Conservation (phyloP, 306 rosid species). For the Corylus avellana region DNA sequence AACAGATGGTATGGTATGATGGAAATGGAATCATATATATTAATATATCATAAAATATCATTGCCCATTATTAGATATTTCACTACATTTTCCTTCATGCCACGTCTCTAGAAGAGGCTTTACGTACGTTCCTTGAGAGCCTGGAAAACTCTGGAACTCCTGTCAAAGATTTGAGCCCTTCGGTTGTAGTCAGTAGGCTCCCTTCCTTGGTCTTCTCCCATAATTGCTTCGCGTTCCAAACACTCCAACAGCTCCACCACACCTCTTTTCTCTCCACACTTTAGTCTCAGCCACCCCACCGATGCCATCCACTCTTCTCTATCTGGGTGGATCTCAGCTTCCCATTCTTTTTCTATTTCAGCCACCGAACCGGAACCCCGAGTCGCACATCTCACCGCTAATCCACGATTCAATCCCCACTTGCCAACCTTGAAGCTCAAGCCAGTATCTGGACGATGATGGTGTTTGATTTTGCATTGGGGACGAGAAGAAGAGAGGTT, state of each 20-base stretch:
- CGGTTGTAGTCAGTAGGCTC: conserved; percentile 69
- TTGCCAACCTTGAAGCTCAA: neutral
- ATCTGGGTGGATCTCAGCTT: conserved; percentile 41
- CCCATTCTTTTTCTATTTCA: conserved; percentile 49
- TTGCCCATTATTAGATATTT: neutral
- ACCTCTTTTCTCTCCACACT: conserved; percentile 52
- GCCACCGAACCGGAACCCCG: conserved; percentile 22
- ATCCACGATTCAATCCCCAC: neutral
- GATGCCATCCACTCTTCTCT: conserved; percentile 30
- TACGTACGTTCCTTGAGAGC: conserved; percentile 54
- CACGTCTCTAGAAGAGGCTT: neutral
- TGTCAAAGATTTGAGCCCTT: conserved; percentile 75
- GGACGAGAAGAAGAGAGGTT: conserved; percentile 7
- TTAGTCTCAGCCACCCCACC: conserved; percentile 37
- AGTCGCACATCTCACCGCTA: conserved; percentile 33
- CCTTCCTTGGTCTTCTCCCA: conserved; percentile 83
- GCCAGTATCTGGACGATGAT: neutral
- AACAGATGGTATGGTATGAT: too few relatives aligned
- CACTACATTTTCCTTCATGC: neutral
- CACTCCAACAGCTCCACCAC: conserved; percentile 67
- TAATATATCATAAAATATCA: neutral
- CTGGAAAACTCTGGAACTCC: conserved; percentile 64
- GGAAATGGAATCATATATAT: neutral
- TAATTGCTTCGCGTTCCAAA: conserved; percentile 78
- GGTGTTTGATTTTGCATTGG: neutral